Base-by-base conservation (phyloP, 208 protist species). In the Crithidia brevicula region DNA sequence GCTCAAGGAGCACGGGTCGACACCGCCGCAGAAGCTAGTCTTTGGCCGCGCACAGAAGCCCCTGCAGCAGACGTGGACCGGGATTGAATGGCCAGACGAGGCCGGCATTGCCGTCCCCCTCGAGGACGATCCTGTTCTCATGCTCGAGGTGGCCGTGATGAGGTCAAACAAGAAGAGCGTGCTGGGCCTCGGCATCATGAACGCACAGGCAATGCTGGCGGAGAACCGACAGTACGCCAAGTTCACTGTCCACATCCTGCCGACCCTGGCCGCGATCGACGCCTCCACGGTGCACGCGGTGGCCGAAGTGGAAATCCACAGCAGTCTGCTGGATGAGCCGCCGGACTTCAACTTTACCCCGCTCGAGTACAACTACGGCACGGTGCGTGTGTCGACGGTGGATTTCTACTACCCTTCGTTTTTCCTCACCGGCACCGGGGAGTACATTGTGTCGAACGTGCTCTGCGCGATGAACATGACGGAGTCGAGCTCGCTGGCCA, bases 391-490 rank as follows among this genome's bases (percentile, higher is more conserved):
- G 3, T 95, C 90, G 18, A 89, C 86, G 10, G 47, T 91, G 16
- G 85, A 95, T 64, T 89, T 96, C 49, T 93, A 90, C 69, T 96
- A 89, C 64, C 91, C 91, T 13, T 79, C 91, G 20, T 94, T 93
- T 59, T 70, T 93, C 33, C 79, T 94, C 31, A 86, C 83, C 2
- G 80, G 74, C 25, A 67, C 74, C 2, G 88, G 91, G 2, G 79
- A 91, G 67, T 96, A 93, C 73, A 86, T 93, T 31, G 84, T 96
- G 28, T 92, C 86, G 15, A 96, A 88, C 69, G 84, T 94, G 18
- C 62, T 96, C 30, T 94, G 86, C 62, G 91, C 81, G 25, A 94
- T 94, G 86, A 96, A 96, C 68, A 91, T 92, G 82, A 96, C 88
- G 13, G 86, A 93, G 59, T 84, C 82, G 16, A 86, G 82, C 68